A percentile compares a stretch with the other conserved stretches of the same genome.
Evolutionary conservation across 495 filamentous ascomycete genomes (phyloP).

Genomic region (Amniculicola lignicola): DNA sequence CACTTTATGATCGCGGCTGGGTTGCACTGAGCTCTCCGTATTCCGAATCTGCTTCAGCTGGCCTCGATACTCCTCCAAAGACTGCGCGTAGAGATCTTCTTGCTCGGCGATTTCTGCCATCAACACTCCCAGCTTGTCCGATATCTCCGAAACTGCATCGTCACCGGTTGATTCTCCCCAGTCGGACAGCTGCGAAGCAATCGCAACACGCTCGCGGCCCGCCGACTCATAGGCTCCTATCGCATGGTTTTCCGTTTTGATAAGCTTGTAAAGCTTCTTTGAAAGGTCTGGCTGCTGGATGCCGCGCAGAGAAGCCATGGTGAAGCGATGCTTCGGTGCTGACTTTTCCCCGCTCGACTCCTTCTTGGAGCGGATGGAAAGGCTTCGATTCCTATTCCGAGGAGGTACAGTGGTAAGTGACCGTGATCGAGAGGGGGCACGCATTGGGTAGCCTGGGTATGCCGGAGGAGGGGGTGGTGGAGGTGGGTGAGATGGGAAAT

Average conservation of each 20-base stretch:
- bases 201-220: conserved; percentile 71
- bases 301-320: conserved; percentile 75
- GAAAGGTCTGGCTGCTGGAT: conserved; percentile 79
- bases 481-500: conserved; percentile 29
- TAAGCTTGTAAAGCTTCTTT: conserved; percentile 78
- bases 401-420: conserved; percentile 35
- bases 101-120: conserved; percentile 88
- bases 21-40: conserved; percentile 89
- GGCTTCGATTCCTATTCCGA: conserved; percentile 42
- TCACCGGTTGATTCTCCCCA: conserved; percentile 92
- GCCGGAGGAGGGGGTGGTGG: conserved; percentile 32
- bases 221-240: conserved; percentile 81
- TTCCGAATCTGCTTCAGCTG: conserved; percentile 87
- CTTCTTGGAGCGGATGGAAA: conserved; percentile 45
- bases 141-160: conserved; percentile 80
- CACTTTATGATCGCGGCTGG: conserved; percentile 74
- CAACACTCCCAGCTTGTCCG: conserved; percentile 91
- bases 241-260: conserved; percentile 85
- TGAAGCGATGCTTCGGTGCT: conserved; percentile 62
- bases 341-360: conserved; percentile 32
- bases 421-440: conserved; percentile 29
- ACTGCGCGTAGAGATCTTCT: conserved; percentile 82
- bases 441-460: conserved; percentile 27
- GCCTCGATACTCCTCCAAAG: conserved; percentile 75
- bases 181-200: conserved; percentile 88